phyloP scores from a whole-genome alignment of 139 green algal genomes.

The Micractinium sp. region DNA sequence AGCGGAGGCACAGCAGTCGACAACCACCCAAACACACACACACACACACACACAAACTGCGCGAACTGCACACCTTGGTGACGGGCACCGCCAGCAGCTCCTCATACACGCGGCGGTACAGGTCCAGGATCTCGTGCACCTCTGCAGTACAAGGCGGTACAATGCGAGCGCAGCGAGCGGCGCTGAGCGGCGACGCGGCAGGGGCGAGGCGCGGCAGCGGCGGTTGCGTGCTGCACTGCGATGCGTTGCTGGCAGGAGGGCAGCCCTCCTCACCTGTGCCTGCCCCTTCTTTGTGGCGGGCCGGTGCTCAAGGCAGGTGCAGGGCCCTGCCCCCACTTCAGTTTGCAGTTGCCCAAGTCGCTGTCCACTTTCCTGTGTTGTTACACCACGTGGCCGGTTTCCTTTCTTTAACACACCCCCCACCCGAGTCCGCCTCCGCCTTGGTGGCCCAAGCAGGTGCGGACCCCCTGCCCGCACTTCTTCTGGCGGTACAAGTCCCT shows the following conservation, averaged over 20 bases:
- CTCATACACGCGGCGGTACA: conserved; percentile 91
- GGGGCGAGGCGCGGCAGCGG: too few relatives aligned
- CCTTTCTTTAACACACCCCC: background rate
- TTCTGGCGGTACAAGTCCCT: too few relatives aligned
- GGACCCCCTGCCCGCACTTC: conserved; percentile 93
- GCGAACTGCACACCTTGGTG: conserved; percentile 69
- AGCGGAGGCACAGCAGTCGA: too few relatives aligned
- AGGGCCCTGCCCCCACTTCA: too few relatives aligned
- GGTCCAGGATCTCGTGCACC: conserved; percentile 94
- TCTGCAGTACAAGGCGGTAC: conserved; percentile 53
- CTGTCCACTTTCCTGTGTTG: too few relatives aligned
- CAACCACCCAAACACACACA: too few relatives aligned
- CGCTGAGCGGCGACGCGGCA: background rate
- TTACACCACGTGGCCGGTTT: background rate
- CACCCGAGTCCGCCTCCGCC: conserved; percentile 83
- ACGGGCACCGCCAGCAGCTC: conserved; percentile 97
- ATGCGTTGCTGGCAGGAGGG: conserved; percentile 88
- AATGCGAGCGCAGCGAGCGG: too few relatives aligned
- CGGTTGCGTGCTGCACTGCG: background rate
- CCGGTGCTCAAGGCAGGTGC: too few relatives aligned
- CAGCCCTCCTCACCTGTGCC: too few relatives aligned
- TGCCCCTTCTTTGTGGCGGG: too few relatives aligned
- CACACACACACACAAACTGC: too few relatives aligned
- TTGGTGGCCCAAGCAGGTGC: conserved; percentile 87
- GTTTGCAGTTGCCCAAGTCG: too few relatives aligned